Evolutionary conservation across 139 green algal species (phyloP), one percentile per base, ranked within the genome.

Genomic region (Haematococcus lacustris): DNA sequence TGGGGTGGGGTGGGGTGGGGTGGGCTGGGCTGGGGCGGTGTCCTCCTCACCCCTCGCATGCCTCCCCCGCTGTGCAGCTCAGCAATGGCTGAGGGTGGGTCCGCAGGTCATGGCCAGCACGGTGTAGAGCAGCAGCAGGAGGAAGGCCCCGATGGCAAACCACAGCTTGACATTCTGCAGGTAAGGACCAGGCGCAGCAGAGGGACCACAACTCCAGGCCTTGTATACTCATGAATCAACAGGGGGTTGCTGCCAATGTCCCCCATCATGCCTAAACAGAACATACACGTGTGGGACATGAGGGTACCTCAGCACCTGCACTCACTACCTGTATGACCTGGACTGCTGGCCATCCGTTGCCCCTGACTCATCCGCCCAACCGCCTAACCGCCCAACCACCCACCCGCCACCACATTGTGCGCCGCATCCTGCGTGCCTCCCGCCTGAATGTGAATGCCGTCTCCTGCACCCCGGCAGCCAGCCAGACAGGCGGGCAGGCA

Each of bases 371-470:
- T 25, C 63, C 37, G 34, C 37, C 25, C 13, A 33, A 60, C 66
- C 38, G 47, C 38, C 33, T 30, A 37, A 62, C 17, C 61, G 28
- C 33, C 30, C 17, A 73, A 51, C 59, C 23, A 51, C 81, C 50
- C 68, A 87, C 84, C 75, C 85, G 83, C 80, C 82, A 91, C 91
- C 92, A 96, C 80, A 97, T 86, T 4, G 81, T 77, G 3, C 66
- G 68, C 66, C 86, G 82, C 40, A 94, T 71, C 30, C 70, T 53
- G 17, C 86, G 75, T 0, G 88, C 83, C 73, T 96, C 83, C 7
- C 89, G 77, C 66, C 89, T 88, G 86, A 98, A 98, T 4, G 82
- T 83, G 70, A 96, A 89, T 0, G 90, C 85, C 51, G 91, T 77
- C 2, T 82, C 74, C 26, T 40, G 67, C 63, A n/a, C n/a, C n/a